Evolutionary conservation across 2,329 filamentous ascomycete species (phyloP), one percentile per base, ranked within the genome.

Genomic region (Fusarium mexicanum): DNA sequence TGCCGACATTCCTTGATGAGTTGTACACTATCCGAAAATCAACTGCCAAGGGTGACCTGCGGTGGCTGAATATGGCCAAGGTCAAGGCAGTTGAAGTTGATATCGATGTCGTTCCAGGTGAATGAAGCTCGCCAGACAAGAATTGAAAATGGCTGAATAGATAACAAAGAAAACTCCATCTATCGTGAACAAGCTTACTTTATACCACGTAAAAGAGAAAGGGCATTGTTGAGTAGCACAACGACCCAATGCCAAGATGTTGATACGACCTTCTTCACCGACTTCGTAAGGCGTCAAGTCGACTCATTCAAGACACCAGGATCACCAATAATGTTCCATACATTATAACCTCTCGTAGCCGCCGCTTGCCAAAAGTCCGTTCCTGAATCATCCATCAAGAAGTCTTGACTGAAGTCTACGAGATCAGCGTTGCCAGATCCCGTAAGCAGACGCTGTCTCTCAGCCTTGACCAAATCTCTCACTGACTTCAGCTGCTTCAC

Each of bases 1-100:
- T 97, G 18, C 92, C 94, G 0, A 92, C 92, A 0, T 95, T 98
- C 78, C 84, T 98, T 47, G 96, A 98, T 76, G 93, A 90, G 82
- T 77, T 92, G 72, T 87, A 87, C 75, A 80, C 80, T 31, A 77
- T 90, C 24, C 82, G 89, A 62, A 84, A 84, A 72, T 85, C 85
- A 38, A 88, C 88, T 7, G 83, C 81, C 1, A 78, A 80, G 10
- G 87, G 86, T 0, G 84, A 90, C 69, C 57, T 84, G 13, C 74
- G 72, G 12, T 93, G 90, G 91, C 79, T 90, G 63, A 79, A 82
- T 57, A 83, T 81, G 61, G 88, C 87, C 6, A 89, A 85, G 77
- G 81, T 91, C 24, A 79, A 85, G 66, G 79, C 78, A 48, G 77
- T 87, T 7, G 72, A 80, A 13, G 77, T 81, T 10, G 72, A 75